Conservation (phyloP, 2,329 filamentous ascomycete species). For the Cladosporium sp. region DNA sequence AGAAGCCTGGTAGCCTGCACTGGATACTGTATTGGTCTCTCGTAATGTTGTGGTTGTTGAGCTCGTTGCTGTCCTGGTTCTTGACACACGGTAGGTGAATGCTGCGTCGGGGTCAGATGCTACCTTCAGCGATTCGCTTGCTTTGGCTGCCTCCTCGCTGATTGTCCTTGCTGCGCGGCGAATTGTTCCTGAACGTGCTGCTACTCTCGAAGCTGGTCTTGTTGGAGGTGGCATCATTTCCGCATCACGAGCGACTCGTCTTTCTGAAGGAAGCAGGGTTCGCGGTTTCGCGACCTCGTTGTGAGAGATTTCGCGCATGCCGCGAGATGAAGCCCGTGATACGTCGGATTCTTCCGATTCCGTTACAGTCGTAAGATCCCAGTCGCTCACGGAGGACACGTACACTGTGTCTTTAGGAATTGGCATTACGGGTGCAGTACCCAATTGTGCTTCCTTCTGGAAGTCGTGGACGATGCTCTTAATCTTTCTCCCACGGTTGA, state of each 20-base stretch:
- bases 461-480: conserved; percentile 49
- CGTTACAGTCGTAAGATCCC: conserved; percentile 26
- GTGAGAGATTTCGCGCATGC: conserved; percentile 43
- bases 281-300: conserved; percentile 35
- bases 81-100: conserved; percentile 17
- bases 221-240: conserved; percentile 32
- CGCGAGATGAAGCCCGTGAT: conserved; percentile 33
- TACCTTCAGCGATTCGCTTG: conserved; percentile 7
- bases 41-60: conserved; percentile 20
- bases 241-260: conserved; percentile 25
- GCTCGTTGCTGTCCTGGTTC: conserved; percentile 15
- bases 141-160: conserved; percentile 30
- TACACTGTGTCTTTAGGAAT: conserved; percentile 48
- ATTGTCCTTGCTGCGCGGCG: conserved; percentile 29
- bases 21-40: conserved; percentile 23
- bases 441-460: conserved; percentile 45
- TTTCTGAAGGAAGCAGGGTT: conserved; percentile 14
- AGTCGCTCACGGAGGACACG: conserved; percentile 33
- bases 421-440: conserved; percentile 46
- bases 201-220: conserved; percentile 22
- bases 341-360: conserved; percentile 36
- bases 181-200: conserved; percentile 24
- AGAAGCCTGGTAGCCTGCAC: conserved; percentile 22
- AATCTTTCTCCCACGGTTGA: conserved; percentile 44
- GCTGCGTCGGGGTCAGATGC: conserved; percentile 23